Evolutionary conservation across 768 basidiomycete genomes (phyloP).

Genomic region (Collybiopsis luxurians): DNA sequence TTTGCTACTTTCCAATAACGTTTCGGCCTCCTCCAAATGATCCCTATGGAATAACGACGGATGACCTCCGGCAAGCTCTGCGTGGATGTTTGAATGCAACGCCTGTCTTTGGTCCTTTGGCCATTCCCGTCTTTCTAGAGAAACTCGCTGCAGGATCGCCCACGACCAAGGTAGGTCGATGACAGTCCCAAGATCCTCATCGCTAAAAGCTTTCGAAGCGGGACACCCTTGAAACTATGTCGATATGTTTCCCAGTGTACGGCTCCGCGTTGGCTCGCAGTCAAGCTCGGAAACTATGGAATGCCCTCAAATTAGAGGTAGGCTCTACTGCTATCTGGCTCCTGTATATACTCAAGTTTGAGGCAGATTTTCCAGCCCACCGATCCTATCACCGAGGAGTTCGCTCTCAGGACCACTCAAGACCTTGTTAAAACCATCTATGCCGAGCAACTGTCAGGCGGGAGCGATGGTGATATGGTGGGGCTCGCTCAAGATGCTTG

Average conservation of each 20-base stretch:
- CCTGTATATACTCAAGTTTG: background rate
- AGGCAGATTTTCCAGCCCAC: slow-evolving; percentile 89
- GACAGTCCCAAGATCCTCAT: background rate
- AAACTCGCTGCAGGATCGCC: slow-evolving; percentile 85
- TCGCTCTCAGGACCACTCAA: slow-evolving; percentile 70
- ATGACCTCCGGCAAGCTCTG: slow-evolving; percentile 76
- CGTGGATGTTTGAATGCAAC: slow-evolving; percentile 74
- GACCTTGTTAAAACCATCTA: slow-evolving; percentile 76
- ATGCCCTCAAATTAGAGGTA: slow-evolving; percentile 87
- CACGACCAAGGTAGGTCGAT: slow-evolving; percentile 66
- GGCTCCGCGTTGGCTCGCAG: slow-evolving; percentile 60
- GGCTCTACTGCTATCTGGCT: background rate
- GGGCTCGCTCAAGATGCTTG: slow-evolving; percentile 74
- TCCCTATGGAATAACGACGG: slow-evolving; percentile 87
- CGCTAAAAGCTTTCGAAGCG: slow-evolving; percentile 51
- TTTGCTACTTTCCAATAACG: slow-evolving; percentile 98
- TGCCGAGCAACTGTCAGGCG: slow-evolving; percentile 37
- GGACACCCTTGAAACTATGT: slow-evolving; percentile 81
- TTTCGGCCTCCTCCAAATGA: slow-evolving; percentile 94
- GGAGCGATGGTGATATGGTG: slow-evolving; percentile 40
- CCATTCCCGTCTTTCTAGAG: slow-evolving; percentile 87
- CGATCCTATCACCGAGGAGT: slow-evolving; percentile 69
- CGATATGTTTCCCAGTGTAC: slow-evolving; percentile 80
- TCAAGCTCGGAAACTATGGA: slow-evolving; percentile 83
- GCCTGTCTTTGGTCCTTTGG: slow-evolving; percentile 78